These are phyloP conservation scores for Gynostemma pentaphyllum DNA, from an alignment of 306 rosid species.

Conservation along the genomic window DNA sequence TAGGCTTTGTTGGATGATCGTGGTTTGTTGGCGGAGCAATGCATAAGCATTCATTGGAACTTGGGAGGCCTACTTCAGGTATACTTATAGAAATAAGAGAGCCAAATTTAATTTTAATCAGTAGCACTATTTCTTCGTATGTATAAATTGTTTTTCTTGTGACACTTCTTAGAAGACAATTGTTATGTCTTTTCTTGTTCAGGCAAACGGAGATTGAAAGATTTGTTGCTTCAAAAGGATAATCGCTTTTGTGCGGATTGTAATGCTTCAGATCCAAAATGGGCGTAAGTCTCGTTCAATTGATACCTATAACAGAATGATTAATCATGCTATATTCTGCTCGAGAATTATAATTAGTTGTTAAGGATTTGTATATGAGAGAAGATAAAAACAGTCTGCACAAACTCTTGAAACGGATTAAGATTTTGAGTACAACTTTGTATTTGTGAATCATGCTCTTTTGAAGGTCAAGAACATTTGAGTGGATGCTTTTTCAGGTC, in stretches of 20 bases:
- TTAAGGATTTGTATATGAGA: background rate
- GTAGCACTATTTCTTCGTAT: background rate
- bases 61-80: constrained; percentile 65
- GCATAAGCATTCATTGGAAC: constrained; percentile 32
- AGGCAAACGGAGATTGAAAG: constrained; percentile 76
- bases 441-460: background rate
- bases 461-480: background rate
- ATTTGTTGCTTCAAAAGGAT: constrained; percentile 57
- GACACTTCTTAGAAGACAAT: constrained; percentile 14
- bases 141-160: constrained; percentile 2
- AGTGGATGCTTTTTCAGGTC: constrained; percentile 45
- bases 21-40: constrained; percentile 19
- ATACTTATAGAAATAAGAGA: constrained; percentile 13
- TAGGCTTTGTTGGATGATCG: constrained; percentile 24
- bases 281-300: constrained; percentile 68
- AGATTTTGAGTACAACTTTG: background rate
- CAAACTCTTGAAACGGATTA: background rate
- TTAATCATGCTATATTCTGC: background rate
- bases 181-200: constrained; percentile 22
- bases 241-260: constrained; percentile 90
- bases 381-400: background rate
- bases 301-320: background rate
- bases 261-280: constrained; percentile 86
- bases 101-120: background rate
- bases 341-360: background rate